Percentiles rank a stretch among this genome's conserved stretches.
Evolutionary conservation across 31 red algal genomes (phyloP).

Genomic region (Porphyra umbilicalis): DNA sequence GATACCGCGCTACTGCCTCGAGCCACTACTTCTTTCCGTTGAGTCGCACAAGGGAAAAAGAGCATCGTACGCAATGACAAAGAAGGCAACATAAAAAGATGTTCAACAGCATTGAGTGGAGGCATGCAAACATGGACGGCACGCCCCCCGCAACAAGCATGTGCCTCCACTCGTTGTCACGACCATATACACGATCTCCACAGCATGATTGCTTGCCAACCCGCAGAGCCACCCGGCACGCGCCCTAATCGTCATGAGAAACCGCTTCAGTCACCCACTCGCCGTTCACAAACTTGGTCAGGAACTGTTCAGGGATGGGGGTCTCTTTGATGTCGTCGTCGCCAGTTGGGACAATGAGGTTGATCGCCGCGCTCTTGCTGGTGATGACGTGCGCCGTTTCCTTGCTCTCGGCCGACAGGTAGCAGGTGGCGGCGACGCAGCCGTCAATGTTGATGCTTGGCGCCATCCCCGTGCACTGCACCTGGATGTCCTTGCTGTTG

Average conservation of each 20-base stretch:
- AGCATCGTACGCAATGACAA: no score
- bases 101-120: no score
- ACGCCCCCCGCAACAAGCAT: no score
- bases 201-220: no score
- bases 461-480: slow-evolving; percentile 35
- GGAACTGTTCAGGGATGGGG: slow-evolving; percentile 59
- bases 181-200: no score
- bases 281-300: slow-evolving; percentile 42
- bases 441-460: slow-evolving; percentile 51
- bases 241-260: slow-evolving; percentile 25
- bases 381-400: slow-evolving; percentile 47
- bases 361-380: slow-evolving; percentile 42
- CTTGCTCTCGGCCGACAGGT: slow-evolving; percentile 23
- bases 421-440: slow-evolving; percentile 32
- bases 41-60: no score
- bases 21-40: no score
- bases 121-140: no score
- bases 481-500: slow-evolving; percentile 52
- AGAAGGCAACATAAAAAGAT: no score
- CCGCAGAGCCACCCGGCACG: no score
- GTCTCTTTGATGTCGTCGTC: slow-evolving; percentile 63
- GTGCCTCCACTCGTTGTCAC: no score
- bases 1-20: no score
- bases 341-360: slow-evolving; percentile 34
- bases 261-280: slow-evolving; percentile 51